Base-by-base conservation (phyloP, 2,329 filamentous ascomycete species). In the Didymella segeticola region DNA sequence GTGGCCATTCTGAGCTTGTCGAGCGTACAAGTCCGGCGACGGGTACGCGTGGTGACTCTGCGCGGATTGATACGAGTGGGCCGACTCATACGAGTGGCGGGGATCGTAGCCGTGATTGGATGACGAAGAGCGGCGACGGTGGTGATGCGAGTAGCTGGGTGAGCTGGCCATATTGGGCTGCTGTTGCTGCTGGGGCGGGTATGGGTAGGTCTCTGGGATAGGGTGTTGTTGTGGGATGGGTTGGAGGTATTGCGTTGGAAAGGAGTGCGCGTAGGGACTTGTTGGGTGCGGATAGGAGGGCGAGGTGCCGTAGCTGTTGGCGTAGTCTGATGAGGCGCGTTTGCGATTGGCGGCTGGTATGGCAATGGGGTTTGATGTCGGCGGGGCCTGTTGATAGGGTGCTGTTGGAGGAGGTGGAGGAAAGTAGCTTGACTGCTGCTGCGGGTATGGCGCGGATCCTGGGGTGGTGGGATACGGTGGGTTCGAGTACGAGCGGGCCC, bases 401-500 rank as follows among this genome's bases (percentile, higher is more conserved):
- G 45, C 29, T 17, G 43, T 46, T 23, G 53, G 43, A 23, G 48
- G 45, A 33, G 42, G n/a, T n/a, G n/a, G 50, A 47, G 43, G 47
- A 14, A 54, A 56, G 31, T 60, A 57, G 27, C 46, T 52, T 30
- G 31, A 33, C 15, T 52, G 34, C 34, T 47, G 47, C 17, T 50
- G 56, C 30, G 50, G 59, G 20, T 54, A 54, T 29, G 50, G 19
- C 19, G 38, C 38, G 8, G 52, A 15, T 5, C 12, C 53, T 19
- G 61, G 55, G 5, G 52, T 62, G 15, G 48, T 51, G 26, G 61
- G 61, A 33, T 64, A 64, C 5, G 61, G 60, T 29, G 60, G 57
- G 20, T 54, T 54, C 9, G 51, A 54, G 34, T 54, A 36, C n/a
- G 46, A 49, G 26, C 51, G 45, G 6, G 26, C 12, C 34, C 48